Conservation (phyloP, 2,329 filamentous ascomycete genomes). For the Verticillium albo-atrum region DNA sequence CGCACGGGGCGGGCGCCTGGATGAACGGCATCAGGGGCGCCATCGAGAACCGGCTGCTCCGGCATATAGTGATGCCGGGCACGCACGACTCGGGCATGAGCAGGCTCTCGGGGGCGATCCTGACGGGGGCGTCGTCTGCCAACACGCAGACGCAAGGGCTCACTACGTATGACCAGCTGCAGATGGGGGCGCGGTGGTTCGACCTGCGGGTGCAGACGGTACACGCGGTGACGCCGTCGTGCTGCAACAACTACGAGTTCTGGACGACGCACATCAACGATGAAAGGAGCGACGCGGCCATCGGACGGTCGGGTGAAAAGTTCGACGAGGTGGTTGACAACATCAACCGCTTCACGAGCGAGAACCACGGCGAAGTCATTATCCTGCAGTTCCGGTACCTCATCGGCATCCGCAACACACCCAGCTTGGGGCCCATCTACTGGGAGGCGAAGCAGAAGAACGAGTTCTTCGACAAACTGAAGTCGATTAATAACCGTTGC, state of each 20-base stretch:
- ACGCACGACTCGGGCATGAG: conserved; percentile 47
- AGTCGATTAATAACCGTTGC: conserved; percentile 34
- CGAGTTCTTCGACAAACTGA: conserved; percentile 36
- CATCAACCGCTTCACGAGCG: conserved; percentile 38
- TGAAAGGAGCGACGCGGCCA: conserved; percentile 24
- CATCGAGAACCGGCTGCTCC: conserved; percentile 32
- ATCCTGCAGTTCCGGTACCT: conserved; percentile 41
- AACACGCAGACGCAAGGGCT: conserved; percentile 43
- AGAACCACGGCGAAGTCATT: conserved; percentile 38
- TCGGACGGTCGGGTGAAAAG: conserved; percentile 40
- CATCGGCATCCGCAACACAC: conserved; percentile 31
- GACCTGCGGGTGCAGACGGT: conserved; percentile 37
- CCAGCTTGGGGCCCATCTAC: conserved; percentile 19
- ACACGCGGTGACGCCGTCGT: conserved; percentile 10
- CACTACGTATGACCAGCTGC: conserved; percentile 38
- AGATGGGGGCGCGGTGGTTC: conserved; percentile 40
- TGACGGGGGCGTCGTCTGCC: conserved; percentile 25
- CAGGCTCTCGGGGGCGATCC: conserved; percentile 27
- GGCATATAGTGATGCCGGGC: conserved; percentile 42
- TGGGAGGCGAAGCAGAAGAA: conserved; percentile 33
- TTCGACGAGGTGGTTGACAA: conserved; percentile 36
- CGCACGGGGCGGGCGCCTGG: conserved; percentile 22
- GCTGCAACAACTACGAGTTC: conserved; percentile 23
- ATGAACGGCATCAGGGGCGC: conserved; percentile 25
- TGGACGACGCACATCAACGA: conserved; percentile 37